Evolutionary conservation across 495 filamentous ascomycete genomes (phyloP).

Genomic region (Xylaria palmicola): DNA sequence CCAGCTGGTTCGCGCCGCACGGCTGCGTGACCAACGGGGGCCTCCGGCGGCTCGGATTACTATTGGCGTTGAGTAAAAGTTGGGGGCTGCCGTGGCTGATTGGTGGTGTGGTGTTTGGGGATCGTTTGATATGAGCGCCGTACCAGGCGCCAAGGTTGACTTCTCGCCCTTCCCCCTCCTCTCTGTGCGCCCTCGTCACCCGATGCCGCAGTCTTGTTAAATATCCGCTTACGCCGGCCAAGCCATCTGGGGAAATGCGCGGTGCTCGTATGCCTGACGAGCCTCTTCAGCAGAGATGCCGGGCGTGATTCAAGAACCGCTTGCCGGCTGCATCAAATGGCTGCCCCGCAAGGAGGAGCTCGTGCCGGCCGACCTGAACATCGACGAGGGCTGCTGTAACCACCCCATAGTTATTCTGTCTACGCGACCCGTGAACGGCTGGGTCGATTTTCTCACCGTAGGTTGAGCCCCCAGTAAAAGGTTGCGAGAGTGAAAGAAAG

Average conservation of each 20-base stretch:
- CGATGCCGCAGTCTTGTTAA: no score
- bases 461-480: neutral
- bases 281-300: conserved; percentile 6
- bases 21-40: no score
- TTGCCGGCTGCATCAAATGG: conserved; percentile 31
- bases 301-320: conserved; percentile 1
- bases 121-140: no score
- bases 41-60: no score
- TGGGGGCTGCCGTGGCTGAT: no score
- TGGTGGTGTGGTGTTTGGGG: no score
- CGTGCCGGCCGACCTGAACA: conserved; percentile 8
- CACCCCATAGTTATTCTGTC: conserved; percentile 31
- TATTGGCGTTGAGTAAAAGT: no score
- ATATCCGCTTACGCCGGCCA: neutral
- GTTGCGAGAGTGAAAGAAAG: neutral
- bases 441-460: conserved; percentile 26
- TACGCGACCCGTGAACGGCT: conserved; percentile 12
- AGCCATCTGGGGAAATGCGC: neutral
- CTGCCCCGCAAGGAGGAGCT: conserved; percentile 20
- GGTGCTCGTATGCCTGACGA: neutral
- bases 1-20: no score
- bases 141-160: no score
- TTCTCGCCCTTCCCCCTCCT: no score
- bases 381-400: conserved; percentile 27
- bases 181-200: no score